Conservation (phyloP, 2,329 filamentous ascomycete genomes). For the Curvularia eragrostidis region DNA sequence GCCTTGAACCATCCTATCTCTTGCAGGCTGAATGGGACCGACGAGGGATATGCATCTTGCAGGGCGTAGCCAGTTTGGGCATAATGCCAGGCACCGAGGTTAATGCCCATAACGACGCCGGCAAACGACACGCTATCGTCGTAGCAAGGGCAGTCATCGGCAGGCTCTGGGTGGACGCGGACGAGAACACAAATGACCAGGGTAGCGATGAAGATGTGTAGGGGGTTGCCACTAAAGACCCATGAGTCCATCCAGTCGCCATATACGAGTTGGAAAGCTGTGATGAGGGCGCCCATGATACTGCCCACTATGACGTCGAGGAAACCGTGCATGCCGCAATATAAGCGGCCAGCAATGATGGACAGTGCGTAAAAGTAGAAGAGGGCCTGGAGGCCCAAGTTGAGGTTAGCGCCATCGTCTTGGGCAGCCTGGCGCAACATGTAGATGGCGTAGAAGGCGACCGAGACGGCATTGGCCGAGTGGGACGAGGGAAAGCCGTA, state of each 20-base stretch:
- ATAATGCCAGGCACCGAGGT: slow-evolving; percentile 85
- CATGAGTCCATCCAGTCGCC: slow-evolving; percentile 71
- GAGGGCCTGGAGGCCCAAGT: slow-evolving; percentile 68
- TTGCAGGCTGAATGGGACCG: slow-evolving; percentile 69
- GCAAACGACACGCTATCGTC: slow-evolving; percentile 95
- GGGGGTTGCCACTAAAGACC: slow-evolving; percentile 63
- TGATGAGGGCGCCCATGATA: slow-evolving; percentile 72
- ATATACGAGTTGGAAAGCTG: slow-evolving; percentile 61
- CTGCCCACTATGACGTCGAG: slow-evolving; percentile 86
- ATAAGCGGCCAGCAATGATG: slow-evolving; percentile 88
- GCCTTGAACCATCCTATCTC: slow-evolving; percentile 71
- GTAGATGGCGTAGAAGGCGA: slow-evolving; percentile 82
- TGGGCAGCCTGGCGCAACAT: slow-evolving; percentile 71
- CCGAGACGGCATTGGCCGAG: slow-evolving; percentile 94
- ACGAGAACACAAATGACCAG: slow-evolving; percentile 76
- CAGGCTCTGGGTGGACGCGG: slow-evolving; percentile 91
- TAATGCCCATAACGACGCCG: slow-evolving; percentile 84
- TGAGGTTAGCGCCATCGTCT: slow-evolving; percentile 64
- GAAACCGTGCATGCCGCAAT: slow-evolving; percentile 99
- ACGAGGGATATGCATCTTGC: slow-evolving; percentile 62
- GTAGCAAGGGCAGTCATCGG: slow-evolving; percentile 95
- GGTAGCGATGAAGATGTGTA: slow-evolving; percentile 68
- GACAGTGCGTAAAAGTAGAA: slow-evolving; percentile 87
- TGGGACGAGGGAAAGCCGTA: slow-evolving; percentile 98
- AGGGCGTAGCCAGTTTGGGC: slow-evolving; percentile 63